These are phyloP conservation scores for Rhinocladiella mackenziei DNA, from an alignment of 2,329 filamentous ascomycete species.

Conservation along the genomic window DNA sequence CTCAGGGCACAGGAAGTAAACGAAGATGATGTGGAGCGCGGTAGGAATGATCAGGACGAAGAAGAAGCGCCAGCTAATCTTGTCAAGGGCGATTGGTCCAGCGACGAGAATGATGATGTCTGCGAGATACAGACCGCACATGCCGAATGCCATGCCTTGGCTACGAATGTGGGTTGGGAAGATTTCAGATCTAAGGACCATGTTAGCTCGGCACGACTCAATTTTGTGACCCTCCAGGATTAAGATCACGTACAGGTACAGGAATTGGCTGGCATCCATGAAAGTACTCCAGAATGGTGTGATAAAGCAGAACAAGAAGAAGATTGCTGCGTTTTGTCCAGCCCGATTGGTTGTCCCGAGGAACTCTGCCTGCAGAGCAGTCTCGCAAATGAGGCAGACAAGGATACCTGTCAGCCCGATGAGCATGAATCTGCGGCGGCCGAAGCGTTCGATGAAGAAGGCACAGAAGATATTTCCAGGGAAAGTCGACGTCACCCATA, in stretches of 20 bases:
- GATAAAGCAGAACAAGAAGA: constrained; percentile 38
- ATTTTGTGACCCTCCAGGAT: not conserved
- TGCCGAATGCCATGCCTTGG: not conserved
- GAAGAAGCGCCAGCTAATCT: constrained; percentile 60
- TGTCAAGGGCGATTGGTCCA: constrained; percentile 55
- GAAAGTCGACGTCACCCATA: constrained; percentile 21
- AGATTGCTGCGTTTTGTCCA: constrained; percentile 38
- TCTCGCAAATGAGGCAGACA: constrained; percentile 40
- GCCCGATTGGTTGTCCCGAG: constrained; percentile 35
- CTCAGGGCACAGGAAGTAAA: constrained; percentile 63
- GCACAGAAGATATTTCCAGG: constrained; percentile 42
- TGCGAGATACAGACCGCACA: constrained; percentile 1
- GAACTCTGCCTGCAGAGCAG: constrained; percentile 36
- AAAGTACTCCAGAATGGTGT: constrained; percentile 25
- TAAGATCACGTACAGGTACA: constrained; percentile 35
- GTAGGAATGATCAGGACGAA: constrained; percentile 73
- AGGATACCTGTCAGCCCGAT: constrained; percentile 42
- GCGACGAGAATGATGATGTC: constrained; percentile 42
- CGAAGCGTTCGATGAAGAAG: constrained; percentile 39
- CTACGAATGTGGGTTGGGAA: constrained; percentile 5
- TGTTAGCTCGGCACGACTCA: constrained; percentile 7
- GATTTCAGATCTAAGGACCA: constrained; percentile 8
- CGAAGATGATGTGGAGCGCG: constrained; percentile 62
- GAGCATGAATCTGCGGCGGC: constrained; percentile 35
- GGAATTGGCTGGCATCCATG: constrained; percentile 47